phyloP scores from a whole-genome alignment of 1,284 basidiomycete species.

The Ceratobasidium theobromae region DNA sequence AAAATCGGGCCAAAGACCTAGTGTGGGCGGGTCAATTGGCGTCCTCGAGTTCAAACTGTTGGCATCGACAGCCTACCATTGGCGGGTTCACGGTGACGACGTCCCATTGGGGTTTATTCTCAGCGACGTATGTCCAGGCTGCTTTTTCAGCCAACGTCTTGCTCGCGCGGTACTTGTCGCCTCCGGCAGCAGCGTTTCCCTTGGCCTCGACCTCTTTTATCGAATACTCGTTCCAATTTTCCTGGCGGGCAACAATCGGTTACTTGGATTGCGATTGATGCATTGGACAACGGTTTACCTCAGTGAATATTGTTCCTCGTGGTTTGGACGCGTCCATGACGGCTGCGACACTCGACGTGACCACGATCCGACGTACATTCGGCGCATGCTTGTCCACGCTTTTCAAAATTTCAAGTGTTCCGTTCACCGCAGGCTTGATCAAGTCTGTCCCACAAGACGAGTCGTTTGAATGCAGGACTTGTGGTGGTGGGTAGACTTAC shows the following conservation, averaged over 20 bases:
- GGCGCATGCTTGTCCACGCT: conserved; percentile 39
- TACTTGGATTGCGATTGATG: neutral
- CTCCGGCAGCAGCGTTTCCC: conserved; percentile 12
- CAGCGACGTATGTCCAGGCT: conserved; percentile 50
- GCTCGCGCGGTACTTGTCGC: conserved; percentile 37
- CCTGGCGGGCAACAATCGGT: neutral
- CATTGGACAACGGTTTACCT: neutral
- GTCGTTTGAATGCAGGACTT: neutral
- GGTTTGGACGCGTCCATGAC: conserved; percentile 31
- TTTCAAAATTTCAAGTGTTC: conserved; percentile 41
- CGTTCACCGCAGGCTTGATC: conserved; percentile 41
- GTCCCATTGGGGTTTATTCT: conserved; percentile 50
- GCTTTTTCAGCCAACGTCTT: conserved; percentile 55
- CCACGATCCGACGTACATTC: conserved; percentile 35
- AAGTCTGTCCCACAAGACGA: conserved; percentile 36
- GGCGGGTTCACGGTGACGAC: conserved; percentile 50
- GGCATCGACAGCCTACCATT: conserved; percentile 43
- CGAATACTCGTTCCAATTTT: conserved; percentile 30
- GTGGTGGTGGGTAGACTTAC: neutral
- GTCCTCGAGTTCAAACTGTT: neutral
- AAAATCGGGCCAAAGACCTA: conserved; percentile 46
- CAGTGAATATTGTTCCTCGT: conserved; percentile 16
- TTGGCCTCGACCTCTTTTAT: conserved; percentile 19
- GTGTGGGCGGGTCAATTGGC: neutral
- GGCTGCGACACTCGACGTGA: conserved; percentile 35